Conservation (phyloP, 1,139 yeast species). For the Casaregolazyma suthepensis region DNA sequence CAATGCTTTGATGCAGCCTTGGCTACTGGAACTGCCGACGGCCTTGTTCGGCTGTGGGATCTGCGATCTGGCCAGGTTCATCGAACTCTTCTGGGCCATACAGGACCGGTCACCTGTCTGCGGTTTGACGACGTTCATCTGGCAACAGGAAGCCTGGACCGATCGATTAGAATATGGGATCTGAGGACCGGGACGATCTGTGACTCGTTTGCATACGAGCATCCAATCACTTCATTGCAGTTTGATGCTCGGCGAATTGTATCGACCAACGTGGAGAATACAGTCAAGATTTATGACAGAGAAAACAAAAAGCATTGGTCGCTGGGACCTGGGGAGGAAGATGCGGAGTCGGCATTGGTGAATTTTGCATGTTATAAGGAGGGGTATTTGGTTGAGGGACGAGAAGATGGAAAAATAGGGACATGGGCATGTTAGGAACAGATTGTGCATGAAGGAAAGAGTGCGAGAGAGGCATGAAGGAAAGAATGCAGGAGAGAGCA, state of each 20-base stretch:
- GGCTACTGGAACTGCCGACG: constrained; percentile 74
- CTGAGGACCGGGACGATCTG: constrained; percentile 56
- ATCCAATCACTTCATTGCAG: constrained; percentile 46
- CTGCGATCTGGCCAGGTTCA: constrained; percentile 62
- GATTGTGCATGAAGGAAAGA: too few species aligned
- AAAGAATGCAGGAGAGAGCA: background rate
- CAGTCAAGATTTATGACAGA: constrained; percentile 53
- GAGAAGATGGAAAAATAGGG: constrained; percentile 51
- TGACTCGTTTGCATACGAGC: constrained; percentile 54
- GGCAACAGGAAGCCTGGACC: constrained; percentile 59
- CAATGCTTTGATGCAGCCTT: constrained; percentile 67
- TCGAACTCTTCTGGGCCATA: constrained; percentile 61
- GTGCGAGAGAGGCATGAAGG: background rate
- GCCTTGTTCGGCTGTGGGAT: constrained; percentile 71
- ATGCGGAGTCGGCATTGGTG: constrained; percentile 30
- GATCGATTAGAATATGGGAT: constrained; percentile 67
- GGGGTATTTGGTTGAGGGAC: constrained; percentile 59
- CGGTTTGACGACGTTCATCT: constrained; percentile 62
- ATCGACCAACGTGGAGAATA: constrained; percentile 43
- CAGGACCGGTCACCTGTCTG: constrained; percentile 61
- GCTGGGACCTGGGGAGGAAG: constrained; percentile 40
- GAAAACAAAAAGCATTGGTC: constrained; percentile 46
- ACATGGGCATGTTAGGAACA: constrained; percentile 50
- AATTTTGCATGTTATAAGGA: constrained; percentile 47
- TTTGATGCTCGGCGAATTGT: constrained; percentile 53